Conservation (phyloP, 2,329 filamentous ascomycete genomes). For the Ascochyta clinopodiicola region DNA sequence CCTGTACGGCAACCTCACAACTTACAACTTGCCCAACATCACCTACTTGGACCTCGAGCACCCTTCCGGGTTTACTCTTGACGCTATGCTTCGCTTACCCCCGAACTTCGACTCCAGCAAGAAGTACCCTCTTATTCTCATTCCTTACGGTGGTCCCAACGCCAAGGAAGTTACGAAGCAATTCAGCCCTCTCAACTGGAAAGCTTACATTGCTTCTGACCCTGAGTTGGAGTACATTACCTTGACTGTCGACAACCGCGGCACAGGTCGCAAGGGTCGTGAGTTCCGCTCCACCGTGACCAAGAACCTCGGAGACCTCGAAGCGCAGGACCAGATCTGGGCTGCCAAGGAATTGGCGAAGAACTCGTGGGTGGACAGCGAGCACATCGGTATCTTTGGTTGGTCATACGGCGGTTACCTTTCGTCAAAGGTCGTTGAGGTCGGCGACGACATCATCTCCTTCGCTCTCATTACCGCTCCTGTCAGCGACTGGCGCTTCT, state of each 20-base stretch:
- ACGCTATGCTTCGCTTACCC: constrained; percentile 70
- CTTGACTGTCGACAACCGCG: constrained; percentile 73
- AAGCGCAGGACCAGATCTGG: constrained; percentile 72
- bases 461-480: constrained; percentile 70
- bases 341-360: constrained; percentile 64
- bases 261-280: constrained; percentile 69
- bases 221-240: constrained; percentile 71
- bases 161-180: constrained; percentile 67
- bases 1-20: constrained; percentile 61
- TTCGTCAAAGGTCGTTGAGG: constrained; percentile 69
- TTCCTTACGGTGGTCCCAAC: constrained; percentile 71
- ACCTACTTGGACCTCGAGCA: constrained; percentile 69
- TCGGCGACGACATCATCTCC: constrained; percentile 65
- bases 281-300: constrained; percentile 66
- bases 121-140: constrained; percentile 72
- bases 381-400: constrained; percentile 71
- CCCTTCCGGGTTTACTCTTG: constrained; percentile 66
- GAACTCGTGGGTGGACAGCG: constrained; percentile 62
- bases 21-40: constrained; percentile 69
- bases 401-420: constrained; percentile 75
- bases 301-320: constrained; percentile 66
- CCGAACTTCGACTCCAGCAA: constrained; percentile 67
- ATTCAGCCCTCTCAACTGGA: constrained; percentile 64
- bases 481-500: constrained; percentile 73
- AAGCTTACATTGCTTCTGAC: constrained; percentile 69